Conservation (phyloP, 208 protist species). For the Trypanosoma avium region DNA sequence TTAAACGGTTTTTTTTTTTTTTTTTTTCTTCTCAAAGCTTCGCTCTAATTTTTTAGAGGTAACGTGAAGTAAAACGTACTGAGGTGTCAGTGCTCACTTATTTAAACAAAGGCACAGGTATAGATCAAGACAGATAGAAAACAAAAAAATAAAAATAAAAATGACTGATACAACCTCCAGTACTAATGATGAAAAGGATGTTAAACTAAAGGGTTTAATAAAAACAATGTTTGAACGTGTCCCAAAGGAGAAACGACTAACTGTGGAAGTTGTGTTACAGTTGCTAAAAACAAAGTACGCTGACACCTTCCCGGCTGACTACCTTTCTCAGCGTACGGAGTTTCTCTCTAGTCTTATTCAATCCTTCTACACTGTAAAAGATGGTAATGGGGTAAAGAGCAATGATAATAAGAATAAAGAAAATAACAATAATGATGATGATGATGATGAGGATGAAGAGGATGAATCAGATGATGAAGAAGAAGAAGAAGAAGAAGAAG, state of each 20-base stretch:
- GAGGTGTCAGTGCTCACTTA: neutral
- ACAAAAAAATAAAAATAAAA: neutral
- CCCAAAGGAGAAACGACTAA: constrained; percentile 71
- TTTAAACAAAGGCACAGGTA: neutral
- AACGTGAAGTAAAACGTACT: no score
- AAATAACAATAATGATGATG: constrained; percentile 24
- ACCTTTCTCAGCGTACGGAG: constrained; percentile 36
- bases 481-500: constrained; percentile 35
- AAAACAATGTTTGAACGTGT: constrained; percentile 64
- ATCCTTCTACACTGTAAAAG: constrained; percentile 26
- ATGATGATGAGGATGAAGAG: constrained; percentile 34
- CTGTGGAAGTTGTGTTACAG: constrained; percentile 64
- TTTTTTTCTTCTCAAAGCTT: no score
- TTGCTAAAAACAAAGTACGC: constrained; percentile 67
- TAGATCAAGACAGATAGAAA: neutral
- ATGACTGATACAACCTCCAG: neutral
- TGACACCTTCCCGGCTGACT: constrained; percentile 53
- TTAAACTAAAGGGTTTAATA: constrained; percentile 62
- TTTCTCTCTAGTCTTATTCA: constrained; percentile 57
- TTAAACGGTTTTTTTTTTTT: no score
- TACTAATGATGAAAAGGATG: constrained; percentile 52
- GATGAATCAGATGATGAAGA: constrained; percentile 34
- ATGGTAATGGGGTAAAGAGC: constrained; percentile 20
- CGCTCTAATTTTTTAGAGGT: no score
- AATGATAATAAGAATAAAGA: constrained; percentile 26